These are phyloP conservation scores for Allium fistulosum DNA, from an alignment of 106 monocot species.

Conservation along the genomic window DNA sequence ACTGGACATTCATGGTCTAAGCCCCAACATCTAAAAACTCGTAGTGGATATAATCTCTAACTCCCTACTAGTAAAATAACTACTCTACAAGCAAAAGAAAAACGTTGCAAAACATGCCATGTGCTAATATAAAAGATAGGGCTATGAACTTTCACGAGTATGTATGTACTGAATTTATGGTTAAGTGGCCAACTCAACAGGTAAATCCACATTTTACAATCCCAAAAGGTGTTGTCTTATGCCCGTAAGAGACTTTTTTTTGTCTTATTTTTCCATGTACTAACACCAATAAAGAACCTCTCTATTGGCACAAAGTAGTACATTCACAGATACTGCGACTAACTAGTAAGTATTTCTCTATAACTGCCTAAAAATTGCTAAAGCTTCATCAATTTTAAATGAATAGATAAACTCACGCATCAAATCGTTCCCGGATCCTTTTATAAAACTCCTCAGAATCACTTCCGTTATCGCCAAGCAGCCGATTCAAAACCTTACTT, in stretches of 20 bases:
- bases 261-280: background rate
- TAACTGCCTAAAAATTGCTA: background rate
- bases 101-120: too few species aligned
- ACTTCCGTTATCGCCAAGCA: constrained; percentile 57
- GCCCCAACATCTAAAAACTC: too few species aligned
- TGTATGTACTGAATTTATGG: too few species aligned
- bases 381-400: background rate
- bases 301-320: background rate
- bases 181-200: too few species aligned
- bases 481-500: constrained; percentile 53
- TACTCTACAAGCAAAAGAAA: too few species aligned
- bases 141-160: too few species aligned
- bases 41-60: too few species aligned
- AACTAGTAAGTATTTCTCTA: background rate
- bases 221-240: too few species aligned
- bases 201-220: too few species aligned
- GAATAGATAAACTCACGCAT: constrained; percentile 44
- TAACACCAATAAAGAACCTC: background rate
- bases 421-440: constrained; percentile 72
- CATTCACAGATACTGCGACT: background rate
- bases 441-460: constrained; percentile 61
- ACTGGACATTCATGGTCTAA: too few species aligned
- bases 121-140: too few species aligned
- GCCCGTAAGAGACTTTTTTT: background rate
- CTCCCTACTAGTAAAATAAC: too few species aligned